These are phyloP conservation scores for Penicillium sp. DNA, from an alignment of 2,329 filamentous ascomycete species.

Conservation along the genomic window DNA sequence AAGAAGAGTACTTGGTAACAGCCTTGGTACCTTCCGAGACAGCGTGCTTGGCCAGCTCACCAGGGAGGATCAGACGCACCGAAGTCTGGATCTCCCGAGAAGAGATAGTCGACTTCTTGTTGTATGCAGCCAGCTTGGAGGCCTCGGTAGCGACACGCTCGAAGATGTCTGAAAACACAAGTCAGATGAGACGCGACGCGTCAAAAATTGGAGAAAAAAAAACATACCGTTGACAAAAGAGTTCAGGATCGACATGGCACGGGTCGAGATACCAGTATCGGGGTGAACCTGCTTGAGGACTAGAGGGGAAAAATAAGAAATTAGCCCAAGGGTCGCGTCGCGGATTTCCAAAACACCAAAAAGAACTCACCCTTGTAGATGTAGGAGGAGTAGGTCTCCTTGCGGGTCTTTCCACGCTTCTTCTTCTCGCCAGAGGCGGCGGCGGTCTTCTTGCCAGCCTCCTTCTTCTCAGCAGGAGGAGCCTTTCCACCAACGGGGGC, in stretches of 20 bases:
- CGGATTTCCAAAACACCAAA: not conserved
- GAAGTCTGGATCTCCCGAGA: constrained; percentile 99
- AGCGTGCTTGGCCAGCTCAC: constrained; percentile 98
- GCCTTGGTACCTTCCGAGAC: constrained; percentile 99
- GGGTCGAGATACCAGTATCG: constrained; percentile 99
- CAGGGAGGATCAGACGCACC: constrained; percentile 93
- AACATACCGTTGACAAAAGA: constrained; percentile 94
- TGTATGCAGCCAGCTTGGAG: constrained; percentile 98
- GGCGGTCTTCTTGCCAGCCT: constrained; percentile 96
- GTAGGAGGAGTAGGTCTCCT: constrained; percentile 99
- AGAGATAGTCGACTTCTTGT: constrained; percentile 99
- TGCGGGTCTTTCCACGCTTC: constrained; percentile 99
- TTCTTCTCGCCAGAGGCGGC: constrained; percentile 96
- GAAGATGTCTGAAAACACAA: constrained; percentile 74
- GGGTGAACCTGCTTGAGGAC: constrained; percentile 99
- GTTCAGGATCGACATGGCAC: constrained; percentile 99
- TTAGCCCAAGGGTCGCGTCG: constrained; percentile 8
- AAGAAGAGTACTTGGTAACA: constrained; percentile 99
- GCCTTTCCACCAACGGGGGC: constrained; percentile 67
- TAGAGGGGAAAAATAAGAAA: constrained; percentile 40
- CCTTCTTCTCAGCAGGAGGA: constrained; percentile 95
- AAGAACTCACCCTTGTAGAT: constrained; percentile 99
- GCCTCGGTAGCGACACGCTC: constrained; percentile 98
- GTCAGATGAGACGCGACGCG: constrained; percentile 7
- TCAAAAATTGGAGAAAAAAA: not conserved